Percentiles rank a stretch among this genome's conserved stretches.
Evolutionary conservation across 495 filamentous ascomycete species (phyloP).

Genomic region (Jackrogersella multiformis): DNA sequence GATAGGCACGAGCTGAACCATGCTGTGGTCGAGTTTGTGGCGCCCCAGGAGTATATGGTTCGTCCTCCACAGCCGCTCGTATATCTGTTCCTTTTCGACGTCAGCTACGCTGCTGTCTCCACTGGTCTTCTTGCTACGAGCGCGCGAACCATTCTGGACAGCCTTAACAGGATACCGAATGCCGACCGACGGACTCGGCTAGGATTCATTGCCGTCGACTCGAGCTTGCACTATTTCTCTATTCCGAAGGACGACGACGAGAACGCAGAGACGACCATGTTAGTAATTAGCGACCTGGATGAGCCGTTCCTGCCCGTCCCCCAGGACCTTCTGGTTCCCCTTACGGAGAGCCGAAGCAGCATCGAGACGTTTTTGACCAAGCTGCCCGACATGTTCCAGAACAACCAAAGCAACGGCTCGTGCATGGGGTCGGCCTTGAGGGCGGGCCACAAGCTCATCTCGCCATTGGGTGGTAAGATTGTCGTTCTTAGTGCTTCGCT

Average conservation of each 20-base stretch:
- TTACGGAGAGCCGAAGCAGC: slow-evolving; percentile 87
- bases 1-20: slow-evolving; percentile 91
- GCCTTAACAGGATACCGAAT: slow-evolving; percentile 95
- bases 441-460: slow-evolving; percentile 94
- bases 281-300: slow-evolving; percentile 94
- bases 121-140: slow-evolving; percentile 94
- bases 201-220: slow-evolving; percentile 96
- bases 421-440: slow-evolving; percentile 94
- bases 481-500: slow-evolving; percentile 87
- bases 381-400: slow-evolving; percentile 95
- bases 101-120: slow-evolving; percentile 90
- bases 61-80: slow-evolving; percentile 95
- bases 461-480: slow-evolving; percentile 92
- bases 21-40: slow-evolving; percentile 94
- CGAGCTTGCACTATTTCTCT: slow-evolving; percentile 93
- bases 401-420: slow-evolving; percentile 83
- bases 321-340: slow-evolving; percentile 87
- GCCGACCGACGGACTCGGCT: slow-evolving; percentile 91
- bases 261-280: slow-evolving; percentile 83
- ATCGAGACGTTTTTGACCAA: slow-evolving; percentile 91
- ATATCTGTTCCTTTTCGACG: slow-evolving; percentile 98
- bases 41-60: slow-evolving; percentile 99
- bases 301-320: slow-evolving; percentile 95
- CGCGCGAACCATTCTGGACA: slow-evolving; percentile 93
- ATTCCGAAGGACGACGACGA: slow-evolving; percentile 89